These are phyloP conservation scores for Ceratobasidium theobromae DNA, from an alignment of 1,284 basidiomycete species.

Conservation along the genomic window DNA sequence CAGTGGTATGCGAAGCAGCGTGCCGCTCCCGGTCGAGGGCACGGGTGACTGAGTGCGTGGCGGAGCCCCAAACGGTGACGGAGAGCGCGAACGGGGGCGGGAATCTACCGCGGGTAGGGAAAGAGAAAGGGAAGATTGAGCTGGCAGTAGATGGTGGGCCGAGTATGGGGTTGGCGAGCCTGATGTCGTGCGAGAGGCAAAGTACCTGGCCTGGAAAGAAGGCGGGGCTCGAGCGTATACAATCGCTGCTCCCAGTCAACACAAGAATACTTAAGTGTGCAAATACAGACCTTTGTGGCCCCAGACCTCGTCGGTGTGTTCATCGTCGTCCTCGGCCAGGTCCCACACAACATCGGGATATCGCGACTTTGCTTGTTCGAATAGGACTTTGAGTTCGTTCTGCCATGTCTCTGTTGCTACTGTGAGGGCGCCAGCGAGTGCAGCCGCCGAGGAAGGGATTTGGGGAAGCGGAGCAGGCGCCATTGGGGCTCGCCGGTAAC, in stretches of 20 bases:
- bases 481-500: conserved; percentile 5
- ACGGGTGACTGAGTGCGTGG: conserved; percentile 49
- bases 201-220: conserved; percentile 81
- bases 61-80: conserved; percentile 50
- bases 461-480: conserved; percentile 23
- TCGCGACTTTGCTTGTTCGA: conserved; percentile 75
- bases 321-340: conserved; percentile 56
- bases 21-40: conserved; percentile 47
- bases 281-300: conserved; percentile 78
- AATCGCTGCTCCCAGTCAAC: conserved; percentile 59
- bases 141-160: conserved; percentile 52
- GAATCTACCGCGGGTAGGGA: conserved; percentile 55
- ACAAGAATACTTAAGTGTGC: not conserved
- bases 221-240: conserved; percentile 92
- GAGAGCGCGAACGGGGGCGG: conserved; percentile 51
- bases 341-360: conserved; percentile 96
- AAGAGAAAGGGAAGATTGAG: conserved; percentile 60
- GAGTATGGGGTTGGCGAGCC: conserved; percentile 60
- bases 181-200: conserved; percentile 59
- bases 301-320: conserved; percentile 65
- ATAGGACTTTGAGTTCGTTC: conserved; percentile 70
- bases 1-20: conserved; percentile 59
- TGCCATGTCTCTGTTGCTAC: conserved; percentile 73
- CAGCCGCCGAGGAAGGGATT: conserved; percentile 40
- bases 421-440: conserved; percentile 62